These are phyloP conservation scores for Saturnispora hagleri DNA, from an alignment of 805 yeast species.

Conservation along the genomic window DNA sequence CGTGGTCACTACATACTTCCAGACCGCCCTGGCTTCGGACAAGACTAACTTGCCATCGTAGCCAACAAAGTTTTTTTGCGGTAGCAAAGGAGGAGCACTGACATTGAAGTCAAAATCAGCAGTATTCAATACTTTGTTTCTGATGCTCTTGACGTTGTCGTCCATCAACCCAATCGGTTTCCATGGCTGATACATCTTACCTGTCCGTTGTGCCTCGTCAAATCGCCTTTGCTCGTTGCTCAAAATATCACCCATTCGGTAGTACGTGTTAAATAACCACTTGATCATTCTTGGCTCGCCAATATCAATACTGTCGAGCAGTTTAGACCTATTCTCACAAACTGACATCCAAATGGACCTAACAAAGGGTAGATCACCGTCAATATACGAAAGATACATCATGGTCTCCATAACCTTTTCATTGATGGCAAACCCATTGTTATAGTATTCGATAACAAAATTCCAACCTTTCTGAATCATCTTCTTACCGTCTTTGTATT, in stretches of 20 bases:
- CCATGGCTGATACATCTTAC: slow-evolving; percentile 16
- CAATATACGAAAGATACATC: slow-evolving; percentile 67
- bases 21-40: slow-evolving; percentile 71
- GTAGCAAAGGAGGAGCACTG: slow-evolving; percentile 66
- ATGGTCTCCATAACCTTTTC: slow-evolving; percentile 51
- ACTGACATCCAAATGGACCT: slow-evolving; percentile 49
- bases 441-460: slow-evolving; percentile 56
- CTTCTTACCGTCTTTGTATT: slow-evolving; percentile 18
- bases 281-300: slow-evolving; percentile 22
- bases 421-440: slow-evolving; percentile 27
- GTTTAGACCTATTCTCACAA: slow-evolving; percentile 19
- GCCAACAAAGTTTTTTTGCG: slow-evolving; percentile 29
- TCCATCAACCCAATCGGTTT: slow-evolving; percentile 28
- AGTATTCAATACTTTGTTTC: slow-evolving; percentile 28
- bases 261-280: slow-evolving; percentile 38
- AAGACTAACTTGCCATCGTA: slow-evolving; percentile 34
- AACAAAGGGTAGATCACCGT: slow-evolving; percentile 66
- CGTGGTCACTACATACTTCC: slow-evolving; percentile 44
- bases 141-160: slow-evolving; percentile 34
- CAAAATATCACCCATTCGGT: slow-evolving; percentile 8
- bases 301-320: slow-evolving; percentile 12
- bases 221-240: background rate
- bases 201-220: slow-evolving; percentile 7
- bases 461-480: slow-evolving; percentile 64
- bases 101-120: slow-evolving; percentile 25